These are phyloP conservation scores for Sugiyamaella chiloensis DNA, from an alignment of 805 yeast genomes.

Conservation along the genomic window DNA sequence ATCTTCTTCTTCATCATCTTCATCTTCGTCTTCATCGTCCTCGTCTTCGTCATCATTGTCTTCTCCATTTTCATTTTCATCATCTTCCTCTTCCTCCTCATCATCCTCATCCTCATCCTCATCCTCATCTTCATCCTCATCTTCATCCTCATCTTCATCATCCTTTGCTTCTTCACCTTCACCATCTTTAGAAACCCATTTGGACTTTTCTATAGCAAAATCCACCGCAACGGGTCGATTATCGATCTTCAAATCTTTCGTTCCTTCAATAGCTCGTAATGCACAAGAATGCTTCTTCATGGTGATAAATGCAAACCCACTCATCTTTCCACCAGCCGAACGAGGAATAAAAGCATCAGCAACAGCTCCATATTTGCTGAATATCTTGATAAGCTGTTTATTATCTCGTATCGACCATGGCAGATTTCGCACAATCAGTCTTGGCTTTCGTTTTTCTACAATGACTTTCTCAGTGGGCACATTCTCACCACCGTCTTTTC, in stretches of 20 bases:
- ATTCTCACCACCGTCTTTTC: conserved; percentile 18
- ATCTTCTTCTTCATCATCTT: conserved; percentile 37
- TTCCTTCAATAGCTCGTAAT: conserved; percentile 71
- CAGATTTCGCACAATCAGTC: conserved; percentile 83
- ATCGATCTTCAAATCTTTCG: conserved; percentile 72
- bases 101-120: conserved; percentile 38
- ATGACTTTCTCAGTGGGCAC: conserved; percentile 20
- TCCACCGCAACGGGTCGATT: conserved; percentile 93
- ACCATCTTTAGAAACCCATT: conserved; percentile 62
- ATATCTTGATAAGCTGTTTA: conserved; percentile 62
- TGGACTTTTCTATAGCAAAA: conserved; percentile 83
- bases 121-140: conserved; percentile 38
- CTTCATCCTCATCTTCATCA: conserved; percentile 41
- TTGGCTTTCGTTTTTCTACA: conserved; percentile 76
- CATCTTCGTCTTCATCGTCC: conserved; percentile 35
- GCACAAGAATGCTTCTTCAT: conserved; percentile 81
- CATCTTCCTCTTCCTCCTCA: conserved; percentile 41
- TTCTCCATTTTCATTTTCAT: conserved; percentile 28
- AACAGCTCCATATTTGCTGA: conserved; percentile 79
- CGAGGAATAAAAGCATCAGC: conserved; percentile 86
- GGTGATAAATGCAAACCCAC: conserved; percentile 92
- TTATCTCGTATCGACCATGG: conserved; percentile 94
- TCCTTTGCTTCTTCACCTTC: conserved; percentile 38
- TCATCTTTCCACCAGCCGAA: conserved; percentile 81
- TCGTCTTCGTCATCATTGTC: conserved; percentile 33